Percentiles rank a stretch among this genome's conserved stretches.
Conservation (phyloP, 2,329 filamentous ascomycete species). For the Nigrospora oryzae region DNA sequence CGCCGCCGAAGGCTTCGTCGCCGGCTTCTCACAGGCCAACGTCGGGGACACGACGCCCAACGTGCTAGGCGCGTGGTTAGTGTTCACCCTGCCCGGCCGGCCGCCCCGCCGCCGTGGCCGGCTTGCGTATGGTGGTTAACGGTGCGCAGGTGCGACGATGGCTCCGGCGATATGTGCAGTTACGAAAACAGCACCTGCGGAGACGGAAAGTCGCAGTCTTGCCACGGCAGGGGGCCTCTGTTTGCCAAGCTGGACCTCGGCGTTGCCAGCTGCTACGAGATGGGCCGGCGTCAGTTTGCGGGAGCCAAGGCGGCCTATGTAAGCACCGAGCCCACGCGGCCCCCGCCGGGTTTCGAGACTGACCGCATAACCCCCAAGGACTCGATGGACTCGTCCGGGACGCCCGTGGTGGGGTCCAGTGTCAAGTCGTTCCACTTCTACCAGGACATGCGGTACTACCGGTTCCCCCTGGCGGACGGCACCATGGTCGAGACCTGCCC, state of each 20-base stretch:
- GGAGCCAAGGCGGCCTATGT: constrained; percentile 44
- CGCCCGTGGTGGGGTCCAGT: constrained; percentile 50
- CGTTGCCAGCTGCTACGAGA: constrained; percentile 67
- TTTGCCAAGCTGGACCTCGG: constrained; percentile 61
- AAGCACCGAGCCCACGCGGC: constrained; percentile 5
- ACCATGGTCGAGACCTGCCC: constrained; percentile 67
- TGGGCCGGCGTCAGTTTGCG: constrained; percentile 58
- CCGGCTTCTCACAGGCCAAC: constrained; percentile 85
- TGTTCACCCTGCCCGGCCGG: constrained; percentile 49
- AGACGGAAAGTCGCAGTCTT: constrained; percentile 56
- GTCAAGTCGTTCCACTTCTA: constrained; percentile 78
- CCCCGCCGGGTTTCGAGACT: not conserved
- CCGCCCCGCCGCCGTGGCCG: constrained; percentile 61
- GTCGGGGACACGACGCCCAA: constrained; percentile 88
- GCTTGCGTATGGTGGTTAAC: not conserved
- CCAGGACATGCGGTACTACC: constrained; percentile 66
- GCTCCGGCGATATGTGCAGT: constrained; percentile 58
- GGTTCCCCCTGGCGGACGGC: constrained; percentile 65
- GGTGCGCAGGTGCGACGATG: constrained; percentile 63
- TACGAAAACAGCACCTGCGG: constrained; percentile 73
- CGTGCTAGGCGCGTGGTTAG: constrained; percentile 62
- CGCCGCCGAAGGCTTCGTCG: constrained; percentile 63
- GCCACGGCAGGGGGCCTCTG: constrained; percentile 62
- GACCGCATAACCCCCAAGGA: constrained; percentile 34
- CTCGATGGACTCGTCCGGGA: constrained; percentile 33